Conservation (phyloP, 2,329 filamentous ascomycete genomes). For the Pseudocercospora macadamiae region DNA sequence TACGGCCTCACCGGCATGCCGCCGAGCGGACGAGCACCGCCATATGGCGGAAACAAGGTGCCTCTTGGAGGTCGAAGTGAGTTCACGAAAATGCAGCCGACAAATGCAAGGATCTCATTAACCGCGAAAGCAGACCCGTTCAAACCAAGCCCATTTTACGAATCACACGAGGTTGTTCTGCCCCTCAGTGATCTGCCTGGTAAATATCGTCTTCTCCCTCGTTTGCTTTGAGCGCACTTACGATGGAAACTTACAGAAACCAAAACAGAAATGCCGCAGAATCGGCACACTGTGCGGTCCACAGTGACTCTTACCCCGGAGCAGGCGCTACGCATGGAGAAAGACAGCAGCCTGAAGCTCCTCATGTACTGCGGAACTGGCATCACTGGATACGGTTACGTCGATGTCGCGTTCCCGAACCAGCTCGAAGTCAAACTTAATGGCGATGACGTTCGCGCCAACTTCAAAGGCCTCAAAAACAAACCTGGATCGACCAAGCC, state of each 20-base stretch:
- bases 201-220: constrained; percentile 47
- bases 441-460: constrained; percentile 83
- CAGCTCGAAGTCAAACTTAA: constrained; percentile 94
- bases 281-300: constrained; percentile 61
- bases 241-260: constrained; percentile 35
- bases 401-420: constrained; percentile 84
- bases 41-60: constrained; percentile 18
- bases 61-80: constrained; percentile 25
- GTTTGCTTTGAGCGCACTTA: constrained; percentile 32
- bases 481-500: constrained; percentile 93
- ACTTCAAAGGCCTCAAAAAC: constrained; percentile 91
- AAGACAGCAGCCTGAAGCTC: constrained; percentile 67
- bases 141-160: constrained; percentile 85
- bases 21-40: constrained; percentile 13
- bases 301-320: constrained; percentile 61
- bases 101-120: constrained; percentile 23
- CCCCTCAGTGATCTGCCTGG: constrained; percentile 71
- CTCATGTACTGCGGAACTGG: constrained; percentile 79
- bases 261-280: constrained; percentile 59
- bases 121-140: constrained; percentile 44
- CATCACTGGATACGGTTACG: constrained; percentile 58
- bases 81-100: constrained; percentile 3
- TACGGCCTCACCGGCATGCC: constrained; percentile 20
- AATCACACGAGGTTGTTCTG: constrained; percentile 67
- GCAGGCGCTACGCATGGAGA: constrained; percentile 58